Conservation (phyloP, 2,329 filamentous ascomycete species). For the Lasiodiplodia hormozganensis region DNA sequence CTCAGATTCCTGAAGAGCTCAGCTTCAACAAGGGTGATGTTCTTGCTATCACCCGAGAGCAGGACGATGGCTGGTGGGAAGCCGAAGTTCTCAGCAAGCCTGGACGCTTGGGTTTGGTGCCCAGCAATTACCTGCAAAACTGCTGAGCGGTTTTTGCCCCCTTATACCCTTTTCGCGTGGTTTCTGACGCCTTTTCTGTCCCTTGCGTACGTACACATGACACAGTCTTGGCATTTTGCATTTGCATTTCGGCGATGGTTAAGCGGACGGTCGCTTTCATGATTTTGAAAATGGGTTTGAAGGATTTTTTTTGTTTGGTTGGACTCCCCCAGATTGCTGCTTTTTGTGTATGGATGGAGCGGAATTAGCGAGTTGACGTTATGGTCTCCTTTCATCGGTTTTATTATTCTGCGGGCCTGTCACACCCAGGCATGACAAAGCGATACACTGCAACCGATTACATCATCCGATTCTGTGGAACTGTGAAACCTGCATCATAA, state of each 20-base stretch:
- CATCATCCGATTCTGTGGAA: background rate
- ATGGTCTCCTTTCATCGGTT: background rate
- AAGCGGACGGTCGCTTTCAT: constrained; percentile 21
- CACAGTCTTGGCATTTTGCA: constrained; percentile 1
- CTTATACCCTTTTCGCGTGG: background rate
- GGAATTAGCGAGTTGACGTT: background rate
- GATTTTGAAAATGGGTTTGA: constrained; percentile 2
- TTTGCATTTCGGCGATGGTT: constrained; percentile 22
- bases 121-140: constrained; percentile 71
- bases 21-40: constrained; percentile 92
- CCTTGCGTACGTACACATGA: constrained; percentile 3
- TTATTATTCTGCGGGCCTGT: background rate
- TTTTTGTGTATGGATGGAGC: background rate
- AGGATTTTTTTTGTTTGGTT: constrained; percentile 7
- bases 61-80: constrained; percentile 99
- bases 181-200: background rate
- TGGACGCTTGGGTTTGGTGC: constrained; percentile 65
- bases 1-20: constrained; percentile 93
- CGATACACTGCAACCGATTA: constrained; percentile 19
- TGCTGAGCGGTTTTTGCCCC: constrained; percentile 45
- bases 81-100: constrained; percentile 80
- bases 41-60: constrained; percentile 83
- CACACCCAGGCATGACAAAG: constrained; percentile 11
- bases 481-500: background rate
- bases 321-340: constrained; percentile 21